Evolutionary conservation across 257 asterid genomes (phyloP).

Genomic region (Solanum ossicruentum): DNA sequence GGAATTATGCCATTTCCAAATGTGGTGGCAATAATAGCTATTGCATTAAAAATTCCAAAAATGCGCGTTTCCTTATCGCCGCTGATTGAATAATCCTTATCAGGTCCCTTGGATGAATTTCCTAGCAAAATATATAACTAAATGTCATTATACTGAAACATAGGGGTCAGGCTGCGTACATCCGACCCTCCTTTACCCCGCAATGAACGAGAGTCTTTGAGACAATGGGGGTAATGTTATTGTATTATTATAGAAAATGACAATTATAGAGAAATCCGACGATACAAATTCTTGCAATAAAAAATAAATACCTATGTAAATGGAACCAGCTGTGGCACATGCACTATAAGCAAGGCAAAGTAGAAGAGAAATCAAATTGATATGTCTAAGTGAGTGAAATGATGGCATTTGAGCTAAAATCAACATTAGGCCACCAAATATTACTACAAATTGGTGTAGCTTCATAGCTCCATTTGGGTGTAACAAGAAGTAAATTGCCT

Average conservation of each 20-base stretch:
- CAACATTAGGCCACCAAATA: constrained; percentile 74
- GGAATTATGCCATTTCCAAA: constrained; percentile 93
- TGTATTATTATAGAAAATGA: neutral
- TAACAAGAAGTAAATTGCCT: constrained; percentile 57
- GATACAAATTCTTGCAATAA: neutral
- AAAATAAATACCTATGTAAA: constrained; percentile 48
- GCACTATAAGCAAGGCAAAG: constrained; percentile 69
- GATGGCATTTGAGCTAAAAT: constrained; percentile 90
- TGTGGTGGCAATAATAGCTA: constrained; percentile 86
- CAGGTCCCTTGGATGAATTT: constrained; percentile 56
- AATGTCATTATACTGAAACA: neutral
- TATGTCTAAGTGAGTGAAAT: constrained; percentile 82
- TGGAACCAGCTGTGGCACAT: constrained; percentile 75
- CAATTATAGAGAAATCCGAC: neutral
- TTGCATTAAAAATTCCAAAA: constrained; percentile 59
- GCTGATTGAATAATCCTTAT: constrained; percentile 45
- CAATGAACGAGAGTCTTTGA: too few species aligned
- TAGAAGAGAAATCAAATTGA: constrained; percentile 64
- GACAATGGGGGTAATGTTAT: too few species aligned
- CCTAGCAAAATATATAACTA: constrained; percentile 24
- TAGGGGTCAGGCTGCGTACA: too few species aligned
- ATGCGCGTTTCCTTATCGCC: constrained; percentile 26
- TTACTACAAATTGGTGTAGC: constrained; percentile 47
- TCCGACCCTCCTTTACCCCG: too few species aligned
- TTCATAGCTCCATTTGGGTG: constrained; percentile 55